Conservation (phyloP, 2,329 filamentous ascomycete species). For the Eutypa lata region DNA sequence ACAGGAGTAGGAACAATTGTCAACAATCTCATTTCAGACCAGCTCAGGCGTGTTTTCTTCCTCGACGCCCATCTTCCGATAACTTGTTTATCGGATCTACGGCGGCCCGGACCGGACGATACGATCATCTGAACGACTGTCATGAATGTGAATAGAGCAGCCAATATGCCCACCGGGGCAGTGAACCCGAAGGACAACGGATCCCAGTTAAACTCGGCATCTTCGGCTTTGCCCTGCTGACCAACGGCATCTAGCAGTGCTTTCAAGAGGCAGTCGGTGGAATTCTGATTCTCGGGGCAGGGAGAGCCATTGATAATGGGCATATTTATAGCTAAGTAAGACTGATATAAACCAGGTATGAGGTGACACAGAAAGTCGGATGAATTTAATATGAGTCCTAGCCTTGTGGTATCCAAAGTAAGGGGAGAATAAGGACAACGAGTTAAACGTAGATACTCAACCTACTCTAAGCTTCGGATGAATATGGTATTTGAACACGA, state of each 20-base stretch:
- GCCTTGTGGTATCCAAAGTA: too few relatives aligned
- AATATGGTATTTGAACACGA: too few relatives aligned
- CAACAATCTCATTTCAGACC: background rate
- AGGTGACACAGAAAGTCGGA: too few relatives aligned
- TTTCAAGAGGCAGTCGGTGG: slow-evolving; percentile 1
- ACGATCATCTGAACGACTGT: slow-evolving; percentile 35
- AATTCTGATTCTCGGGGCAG: background rate
- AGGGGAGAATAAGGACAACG: too few relatives aligned
- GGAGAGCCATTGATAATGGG: too few relatives aligned
- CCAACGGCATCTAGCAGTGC: slow-evolving; percentile 2
- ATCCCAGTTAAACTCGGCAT: slow-evolving; percentile 10
- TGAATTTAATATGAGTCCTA: too few relatives aligned
- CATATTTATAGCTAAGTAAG: too few relatives aligned
- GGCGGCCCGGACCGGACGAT: background rate
- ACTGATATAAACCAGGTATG: too few relatives aligned
- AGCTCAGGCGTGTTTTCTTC: background rate
- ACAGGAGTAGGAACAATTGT: background rate
- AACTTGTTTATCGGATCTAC: background rate
- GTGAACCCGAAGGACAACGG: slow-evolving; percentile 2
- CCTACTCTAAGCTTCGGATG: too few relatives aligned
- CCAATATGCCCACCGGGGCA: slow-evolving; percentile 39
- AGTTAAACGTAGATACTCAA: too few relatives aligned
- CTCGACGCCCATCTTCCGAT: background rate
- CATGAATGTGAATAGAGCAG: slow-evolving; percentile 63
- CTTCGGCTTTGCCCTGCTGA: slow-evolving; percentile 15